A percentile compares a stretch with the other conserved stretches of the same genome.
These are phyloP conservation scores for Dillenia suffruticosa DNA, from an alignment of 164 flowering plant genomes.

Conservation along the genomic window DNA sequence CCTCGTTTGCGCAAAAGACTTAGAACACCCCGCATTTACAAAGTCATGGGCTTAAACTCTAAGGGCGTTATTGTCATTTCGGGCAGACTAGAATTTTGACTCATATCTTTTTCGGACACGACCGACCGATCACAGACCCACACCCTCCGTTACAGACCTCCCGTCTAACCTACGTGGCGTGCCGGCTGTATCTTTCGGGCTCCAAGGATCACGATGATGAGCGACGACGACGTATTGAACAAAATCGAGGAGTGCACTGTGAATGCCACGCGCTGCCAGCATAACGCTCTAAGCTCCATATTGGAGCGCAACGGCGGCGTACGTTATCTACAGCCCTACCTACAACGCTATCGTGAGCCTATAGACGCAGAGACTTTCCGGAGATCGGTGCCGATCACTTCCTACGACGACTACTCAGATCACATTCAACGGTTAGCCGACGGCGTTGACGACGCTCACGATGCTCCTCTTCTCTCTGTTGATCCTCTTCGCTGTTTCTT, in stretches of 20 bases:
- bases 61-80: no score
- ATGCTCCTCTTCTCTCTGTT: constrained; percentile 29
- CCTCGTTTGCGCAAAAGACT: no score
- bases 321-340: constrained; percentile 33
- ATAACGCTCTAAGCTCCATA: constrained; percentile 30
- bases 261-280: constrained; percentile 29
- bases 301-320: constrained; percentile 28
- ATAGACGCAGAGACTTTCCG: constrained; percentile 22
- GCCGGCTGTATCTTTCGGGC: no score
- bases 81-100: no score
- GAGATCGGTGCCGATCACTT: constrained; percentile 37
- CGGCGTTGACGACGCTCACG: constrained; percentile 5
- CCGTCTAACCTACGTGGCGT: no score
- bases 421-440: constrained; percentile 30
- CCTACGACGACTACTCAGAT: constrained; percentile 39
- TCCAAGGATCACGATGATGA: constrained; percentile 4
- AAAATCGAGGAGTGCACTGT: constrained; percentile 28
- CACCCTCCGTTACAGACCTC: no score
- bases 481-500: constrained; percentile 57
- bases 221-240: constrained; percentile 27
- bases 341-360: constrained; percentile 12
- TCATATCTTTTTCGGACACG: no score
- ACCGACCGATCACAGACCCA: no score
- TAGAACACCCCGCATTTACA: no score
- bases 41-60: no score